Conservation (phyloP, 768 basidiomycete genomes). For the Hebeloma cylindrosporum region DNA sequence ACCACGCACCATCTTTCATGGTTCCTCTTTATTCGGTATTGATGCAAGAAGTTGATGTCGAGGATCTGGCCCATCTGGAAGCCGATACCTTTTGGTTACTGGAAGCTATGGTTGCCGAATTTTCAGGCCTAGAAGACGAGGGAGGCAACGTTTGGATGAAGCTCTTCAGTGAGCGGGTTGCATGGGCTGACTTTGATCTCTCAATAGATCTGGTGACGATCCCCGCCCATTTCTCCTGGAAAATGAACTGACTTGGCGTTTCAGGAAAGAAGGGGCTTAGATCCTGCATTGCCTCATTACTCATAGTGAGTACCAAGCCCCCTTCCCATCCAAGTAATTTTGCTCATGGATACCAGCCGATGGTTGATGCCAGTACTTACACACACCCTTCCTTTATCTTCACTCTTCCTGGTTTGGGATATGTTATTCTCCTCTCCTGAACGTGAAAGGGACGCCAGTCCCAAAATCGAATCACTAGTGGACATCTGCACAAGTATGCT, state of each 20-base stretch:
- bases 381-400: conserved; percentile 67
- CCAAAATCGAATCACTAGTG: conserved; percentile 67
- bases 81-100: conserved; percentile 86
- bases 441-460: conserved; percentile 53
- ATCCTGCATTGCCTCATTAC: conserved; percentile 74
- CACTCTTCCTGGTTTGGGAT: conserved; percentile 69
- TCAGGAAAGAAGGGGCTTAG: conserved; percentile 64
- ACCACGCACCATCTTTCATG: conserved; percentile 66
- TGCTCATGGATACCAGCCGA: conserved; percentile 44
- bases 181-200: conserved; percentile 65
- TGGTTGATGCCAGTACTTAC: conserved; percentile 74
- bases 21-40: conserved; percentile 68
- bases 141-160: conserved; percentile 61
- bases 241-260: background rate
- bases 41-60: conserved; percentile 57
- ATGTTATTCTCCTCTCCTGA: conserved; percentile 60
- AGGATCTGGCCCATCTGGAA: conserved; percentile 66
- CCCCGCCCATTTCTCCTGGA: background rate
- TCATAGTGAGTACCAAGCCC: conserved; percentile 57
- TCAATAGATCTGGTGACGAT: conserved; percentile 52
- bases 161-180: conserved; percentile 57
- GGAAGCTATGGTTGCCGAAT: conserved; percentile 70
- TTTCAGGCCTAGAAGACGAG: conserved; percentile 70
- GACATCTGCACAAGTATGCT: conserved; percentile 74
- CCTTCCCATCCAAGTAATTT: conserved; percentile 1